Conservation (phyloP, 495 filamentous ascomycete genomes). For the Pyronema domesticum region DNA sequence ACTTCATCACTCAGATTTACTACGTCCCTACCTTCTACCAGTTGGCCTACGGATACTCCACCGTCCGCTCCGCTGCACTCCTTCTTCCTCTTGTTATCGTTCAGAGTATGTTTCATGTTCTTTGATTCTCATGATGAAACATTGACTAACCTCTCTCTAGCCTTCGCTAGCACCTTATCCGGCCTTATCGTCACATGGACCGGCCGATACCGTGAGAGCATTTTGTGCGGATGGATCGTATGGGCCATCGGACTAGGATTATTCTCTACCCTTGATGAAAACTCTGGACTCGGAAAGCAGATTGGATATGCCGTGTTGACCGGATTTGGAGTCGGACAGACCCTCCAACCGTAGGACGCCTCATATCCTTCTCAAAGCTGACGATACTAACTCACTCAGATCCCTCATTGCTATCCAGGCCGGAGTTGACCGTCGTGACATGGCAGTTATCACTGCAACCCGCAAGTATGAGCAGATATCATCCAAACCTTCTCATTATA, state of each 20-base stretch:
- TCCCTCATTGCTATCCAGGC: conserved; percentile 36
- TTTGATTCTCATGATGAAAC: neutral
- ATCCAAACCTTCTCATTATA: neutral
- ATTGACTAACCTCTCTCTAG: conserved; percentile 9
- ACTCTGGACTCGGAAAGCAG: conserved; percentile 34
- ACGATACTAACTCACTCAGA: conserved; percentile 6
- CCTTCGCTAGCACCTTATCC: conserved; percentile 33
- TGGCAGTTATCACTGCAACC: conserved; percentile 38
- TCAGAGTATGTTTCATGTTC: conserved; percentile 27
- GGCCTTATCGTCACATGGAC: conserved; percentile 36
- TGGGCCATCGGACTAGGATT: conserved; percentile 38
- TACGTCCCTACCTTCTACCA: conserved; percentile 41
- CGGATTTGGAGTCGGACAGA: conserved; percentile 36
- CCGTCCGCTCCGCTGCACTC: conserved; percentile 35
- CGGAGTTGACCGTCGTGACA: conserved; percentile 34
- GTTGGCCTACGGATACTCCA: conserved; percentile 35
- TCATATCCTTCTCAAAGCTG: neutral
- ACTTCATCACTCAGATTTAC: conserved; percentile 37
- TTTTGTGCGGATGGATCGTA: conserved; percentile 34
- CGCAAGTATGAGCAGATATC: conserved; percentile 29
- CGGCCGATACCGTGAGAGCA: conserved; percentile 37
- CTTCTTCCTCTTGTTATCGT: conserved; percentile 36
- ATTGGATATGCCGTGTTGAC: conserved; percentile 36
- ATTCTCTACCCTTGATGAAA: conserved; percentile 35
- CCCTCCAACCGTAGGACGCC: conserved; percentile 32